These are phyloP conservation scores for Botrytis tulipae DNA, from an alignment of 2,329 filamentous ascomycete species.

Conservation along the genomic window DNA sequence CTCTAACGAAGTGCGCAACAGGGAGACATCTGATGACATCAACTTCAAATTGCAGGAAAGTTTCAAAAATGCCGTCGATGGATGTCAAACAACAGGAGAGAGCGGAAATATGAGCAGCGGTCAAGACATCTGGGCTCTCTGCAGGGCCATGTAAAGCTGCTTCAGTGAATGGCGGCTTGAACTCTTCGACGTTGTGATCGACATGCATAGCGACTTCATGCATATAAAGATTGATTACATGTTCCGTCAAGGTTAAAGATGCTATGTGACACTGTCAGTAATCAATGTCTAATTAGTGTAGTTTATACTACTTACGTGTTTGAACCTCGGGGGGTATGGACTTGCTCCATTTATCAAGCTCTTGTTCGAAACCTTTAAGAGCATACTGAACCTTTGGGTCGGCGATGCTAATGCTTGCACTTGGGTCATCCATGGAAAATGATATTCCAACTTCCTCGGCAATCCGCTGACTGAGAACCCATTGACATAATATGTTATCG, in stretches of 20 bases:
- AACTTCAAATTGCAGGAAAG: slow-evolving; percentile 48
- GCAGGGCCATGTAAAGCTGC: slow-evolving; percentile 30
- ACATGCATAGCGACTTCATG: slow-evolving; percentile 59
- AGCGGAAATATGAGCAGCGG: slow-evolving; percentile 48
- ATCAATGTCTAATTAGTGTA: background rate
- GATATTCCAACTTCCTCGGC: slow-evolving; percentile 55
- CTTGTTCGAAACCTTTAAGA: slow-evolving; percentile 53
- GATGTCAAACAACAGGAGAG: slow-evolving; percentile 52
- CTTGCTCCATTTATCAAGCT: slow-evolving; percentile 49
- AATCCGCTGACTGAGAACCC: slow-evolving; percentile 47
- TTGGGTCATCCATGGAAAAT: slow-evolving; percentile 51
- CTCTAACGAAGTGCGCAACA: slow-evolving; percentile 51
- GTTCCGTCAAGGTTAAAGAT: slow-evolving; percentile 50
- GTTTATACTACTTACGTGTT: slow-evolving; percentile 32
- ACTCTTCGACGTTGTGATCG: slow-evolving; percentile 55
- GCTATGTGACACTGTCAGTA: slow-evolving; percentile 38
- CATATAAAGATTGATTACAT: slow-evolving; percentile 54
- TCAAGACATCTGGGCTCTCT: slow-evolving; percentile 30
- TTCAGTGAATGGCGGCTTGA: slow-evolving; percentile 41
- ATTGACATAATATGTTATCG: slow-evolving; percentile 45
- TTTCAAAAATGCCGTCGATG: slow-evolving; percentile 53
- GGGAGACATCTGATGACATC: slow-evolving; percentile 50
- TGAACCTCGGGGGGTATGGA: slow-evolving; percentile 43
- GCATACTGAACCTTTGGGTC: slow-evolving; percentile 55
- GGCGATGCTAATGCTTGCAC: slow-evolving; percentile 47